These are phyloP conservation scores for Rhodomyrtus tomentosa DNA, from an alignment of 345 rosid genomes.

Conservation along the genomic window DNA sequence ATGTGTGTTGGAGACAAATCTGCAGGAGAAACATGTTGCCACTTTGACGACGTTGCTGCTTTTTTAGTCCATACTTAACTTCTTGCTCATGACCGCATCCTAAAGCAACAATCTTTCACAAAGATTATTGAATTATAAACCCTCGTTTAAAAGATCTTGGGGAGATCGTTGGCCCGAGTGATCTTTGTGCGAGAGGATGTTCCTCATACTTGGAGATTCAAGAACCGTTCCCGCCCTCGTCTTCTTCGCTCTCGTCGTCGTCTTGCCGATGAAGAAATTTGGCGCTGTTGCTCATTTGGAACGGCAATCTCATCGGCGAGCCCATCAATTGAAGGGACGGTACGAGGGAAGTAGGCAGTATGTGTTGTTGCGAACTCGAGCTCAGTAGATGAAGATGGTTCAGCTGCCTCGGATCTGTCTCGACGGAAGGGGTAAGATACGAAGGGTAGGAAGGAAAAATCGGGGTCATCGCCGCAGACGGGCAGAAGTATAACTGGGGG, in stretches of 20 bases:
- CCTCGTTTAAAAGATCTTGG: neutral
- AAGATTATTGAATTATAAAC: neutral
- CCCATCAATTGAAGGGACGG: constrained; percentile 6
- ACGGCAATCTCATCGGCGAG: constrained; percentile 19
- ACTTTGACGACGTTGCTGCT: neutral
- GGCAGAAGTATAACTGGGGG: constrained; percentile 44
- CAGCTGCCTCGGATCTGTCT: constrained; percentile 17
- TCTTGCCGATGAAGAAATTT: constrained; percentile 18
- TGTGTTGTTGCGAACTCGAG: constrained; percentile 22
- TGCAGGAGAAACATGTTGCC: neutral
- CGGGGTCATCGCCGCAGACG: constrained; percentile 45
- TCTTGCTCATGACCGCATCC: neutral
- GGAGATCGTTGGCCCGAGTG: neutral
- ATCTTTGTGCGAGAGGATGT: neutral
- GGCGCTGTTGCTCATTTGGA: constrained; percentile 27
- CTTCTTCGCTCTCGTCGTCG: constrained; percentile 1
- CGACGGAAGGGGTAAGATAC: constrained; percentile 14
- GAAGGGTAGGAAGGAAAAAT: constrained; percentile 49
- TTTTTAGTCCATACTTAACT: neutral
- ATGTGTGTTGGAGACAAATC: neutral
- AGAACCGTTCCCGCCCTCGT: neutral
- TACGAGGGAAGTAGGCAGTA: constrained; percentile 19
- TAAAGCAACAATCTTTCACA: neutral
- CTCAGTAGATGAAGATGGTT: constrained; percentile 32
- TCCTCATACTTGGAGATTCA: neutral